Conservation (phyloP, 1,139 yeast genomes). For the Suhomyces ambrosiae region DNA sequence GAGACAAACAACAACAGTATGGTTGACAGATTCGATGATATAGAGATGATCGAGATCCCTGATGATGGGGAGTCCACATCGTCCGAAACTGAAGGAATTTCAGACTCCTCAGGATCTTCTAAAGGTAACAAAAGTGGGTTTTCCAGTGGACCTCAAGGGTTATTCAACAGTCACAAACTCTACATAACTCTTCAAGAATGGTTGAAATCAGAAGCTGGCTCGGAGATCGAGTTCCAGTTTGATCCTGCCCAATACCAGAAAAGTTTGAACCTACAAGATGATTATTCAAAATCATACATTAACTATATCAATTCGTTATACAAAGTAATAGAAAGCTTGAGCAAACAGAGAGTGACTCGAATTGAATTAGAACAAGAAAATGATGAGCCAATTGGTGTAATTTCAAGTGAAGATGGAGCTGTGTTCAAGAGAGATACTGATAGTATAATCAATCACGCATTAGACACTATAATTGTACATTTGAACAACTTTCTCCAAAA, state of each 20-base stretch:
- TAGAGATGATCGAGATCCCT: constrained; percentile 51
- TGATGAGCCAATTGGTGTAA: constrained; percentile 38
- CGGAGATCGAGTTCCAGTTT: constrained; percentile 34
- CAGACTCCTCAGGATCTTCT: constrained; percentile 22
- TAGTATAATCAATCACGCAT: constrained; percentile 28
- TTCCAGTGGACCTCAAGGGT: constrained; percentile 3
- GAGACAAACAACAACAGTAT: constrained; percentile 3
- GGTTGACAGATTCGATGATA: constrained; percentile 34
- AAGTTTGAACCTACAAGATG: constrained; percentile 23
- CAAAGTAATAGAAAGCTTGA: constrained; percentile 37
- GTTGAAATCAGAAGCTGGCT: constrained; percentile 29
- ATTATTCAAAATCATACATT: constrained; percentile 26
- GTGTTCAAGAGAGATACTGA: constrained; percentile 11
- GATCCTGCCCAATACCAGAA: constrained; percentile 28
- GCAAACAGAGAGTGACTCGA: constrained; percentile 21
- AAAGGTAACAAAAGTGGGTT: not conserved
- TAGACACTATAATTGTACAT: constrained; percentile 20
- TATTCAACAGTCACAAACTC: constrained; percentile 18
- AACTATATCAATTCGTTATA: constrained; percentile 36
- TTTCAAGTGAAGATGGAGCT: constrained; percentile 21
- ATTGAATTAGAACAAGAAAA: constrained; percentile 26
- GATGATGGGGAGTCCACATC: constrained; percentile 31
- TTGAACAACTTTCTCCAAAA: constrained; percentile 23
- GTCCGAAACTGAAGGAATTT: constrained; percentile 36
- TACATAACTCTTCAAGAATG: constrained; percentile 39